Base-by-base conservation (phyloP, 495 filamentous ascomycete species). In the Lasiosphaeria ovina region DNA sequence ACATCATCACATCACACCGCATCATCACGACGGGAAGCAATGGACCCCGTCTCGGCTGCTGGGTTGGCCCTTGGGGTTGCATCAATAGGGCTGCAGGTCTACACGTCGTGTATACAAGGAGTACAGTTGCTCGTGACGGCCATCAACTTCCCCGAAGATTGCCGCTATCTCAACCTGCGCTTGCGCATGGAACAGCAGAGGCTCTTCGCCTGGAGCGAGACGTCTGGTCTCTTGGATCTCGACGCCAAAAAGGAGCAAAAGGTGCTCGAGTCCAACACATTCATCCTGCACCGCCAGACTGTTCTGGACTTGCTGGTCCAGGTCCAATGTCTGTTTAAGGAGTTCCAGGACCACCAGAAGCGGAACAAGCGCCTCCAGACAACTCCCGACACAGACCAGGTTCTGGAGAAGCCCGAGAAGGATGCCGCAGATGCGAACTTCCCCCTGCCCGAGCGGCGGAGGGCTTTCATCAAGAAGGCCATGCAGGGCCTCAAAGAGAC, bases 181-280 rank as follows among this genome's bases (percentile, higher is more conserved):
- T 58, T 78, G 17, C 70, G 74, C 38, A 74, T 78, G 73, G 76
- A 79, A 60, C 76, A 79, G 58, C 76, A 79, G 65, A 66, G 76
- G 6, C 65, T 79, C 33, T 78, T 78, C 61, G 76, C 76, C 24
- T 79, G 76, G 76, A 76, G 75, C 63, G 76, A 79, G 59, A 75
- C 76, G 6, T 77, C 74, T 33, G 76, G 76, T 8, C 62, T 78
- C 35, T 61, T 79, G 10, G 76, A 76, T 35, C 55, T 75, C 1
- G 68, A 79, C 52, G 58, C 54, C 35, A 67, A 70, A 17, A 58
- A 74, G 42, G 58, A 63, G 34, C 44, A 69, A 17, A 71, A 74
- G 50, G 61, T 79, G 12, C 67, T 73, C 50, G 69, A 72, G 53
- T 74, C 75, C 55, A 78, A 79, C 63, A 73, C 71, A 4, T 79